Percentiles rank a stretch among this genome's conserved stretches.
phyloP scores from a whole-genome alignment of 1,139 yeast genomes.

The Geotrichum phurueaensis region DNA sequence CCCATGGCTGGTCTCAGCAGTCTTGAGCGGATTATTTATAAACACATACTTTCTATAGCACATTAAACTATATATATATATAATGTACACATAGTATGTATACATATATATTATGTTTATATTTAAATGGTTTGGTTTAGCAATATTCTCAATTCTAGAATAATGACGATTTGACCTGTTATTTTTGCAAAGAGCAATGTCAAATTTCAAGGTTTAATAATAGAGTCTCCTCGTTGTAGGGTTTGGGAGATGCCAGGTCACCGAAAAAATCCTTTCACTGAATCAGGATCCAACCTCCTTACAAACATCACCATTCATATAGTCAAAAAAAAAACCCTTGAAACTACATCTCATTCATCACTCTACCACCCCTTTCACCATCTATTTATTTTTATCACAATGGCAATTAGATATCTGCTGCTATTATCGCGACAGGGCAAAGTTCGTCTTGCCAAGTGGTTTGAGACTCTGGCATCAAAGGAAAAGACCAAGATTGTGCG shows the following conservation, averaged over 20 bases:
- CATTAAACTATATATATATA: background rate
- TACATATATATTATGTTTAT: background rate
- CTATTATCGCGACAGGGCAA: slow-evolving; percentile 92
- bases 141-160: background rate
- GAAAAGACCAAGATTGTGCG: slow-evolving; percentile 79
- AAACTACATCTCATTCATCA: background rate
- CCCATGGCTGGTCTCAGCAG: slow-evolving; percentile 18
- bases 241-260: slow-evolving; percentile 12
- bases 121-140: background rate
- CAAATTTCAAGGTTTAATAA: background rate
- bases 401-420: slow-evolving; percentile 73
- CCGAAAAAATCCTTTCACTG: background rate
- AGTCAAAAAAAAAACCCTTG: background rate
- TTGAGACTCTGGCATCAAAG: slow-evolving; percentile 68
- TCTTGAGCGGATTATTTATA: slow-evolving; percentile 1
- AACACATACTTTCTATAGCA: background rate
- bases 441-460: slow-evolving; percentile 91
- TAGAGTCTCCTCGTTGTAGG: background rate
- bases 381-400: slow-evolving; percentile 27
- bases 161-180: too few relatives aligned
- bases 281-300: background rate
- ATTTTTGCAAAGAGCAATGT: background rate
- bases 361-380: background rate
- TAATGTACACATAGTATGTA: background rate
- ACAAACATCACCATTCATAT: background rate